Percentiles rank a stretch among this genome's conserved stretches.
Evolutionary conservation across 345 rosid genomes (phyloP).

Genomic region (Citrus hindsii): DNA sequence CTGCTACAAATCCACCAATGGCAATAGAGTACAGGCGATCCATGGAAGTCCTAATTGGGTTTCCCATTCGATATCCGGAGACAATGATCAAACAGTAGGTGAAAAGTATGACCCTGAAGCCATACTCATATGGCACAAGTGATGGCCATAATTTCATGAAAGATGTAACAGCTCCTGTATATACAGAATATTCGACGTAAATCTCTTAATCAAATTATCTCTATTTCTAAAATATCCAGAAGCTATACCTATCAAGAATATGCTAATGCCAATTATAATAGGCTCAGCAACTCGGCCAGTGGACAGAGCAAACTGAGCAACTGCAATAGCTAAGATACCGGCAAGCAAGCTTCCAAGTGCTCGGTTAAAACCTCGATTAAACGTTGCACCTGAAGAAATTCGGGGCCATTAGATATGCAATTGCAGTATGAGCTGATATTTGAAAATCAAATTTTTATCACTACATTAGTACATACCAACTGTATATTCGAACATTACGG

Average conservation of each 20-base stretch:
- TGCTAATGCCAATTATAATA: slow-evolving; percentile 52
- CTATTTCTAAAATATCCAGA: not conserved
- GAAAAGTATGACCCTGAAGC: slow-evolving; percentile 58
- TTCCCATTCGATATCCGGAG: slow-evolving; percentile 62
- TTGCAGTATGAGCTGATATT: too few species aligned
- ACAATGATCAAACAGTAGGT: slow-evolving; percentile 65
- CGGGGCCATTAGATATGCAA: not conserved
- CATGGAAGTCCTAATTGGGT: slow-evolving; percentile 55
- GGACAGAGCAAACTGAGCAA: slow-evolving; percentile 40
- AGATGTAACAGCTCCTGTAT: slow-evolving; percentile 53
- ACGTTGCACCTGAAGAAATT: slow-evolving; percentile 49
- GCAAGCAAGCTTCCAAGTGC: slow-evolving; percentile 65
- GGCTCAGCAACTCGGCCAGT: slow-evolving; percentile 50
- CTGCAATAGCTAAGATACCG: slow-evolving; percentile 46
- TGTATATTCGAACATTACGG: slow-evolving; percentile 65
- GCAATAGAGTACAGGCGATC: slow-evolving; percentile 62
- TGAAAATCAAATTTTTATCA: too few species aligned
- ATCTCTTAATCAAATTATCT: not conserved
- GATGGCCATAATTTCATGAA: slow-evolving; percentile 69
- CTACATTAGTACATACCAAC: slow-evolving; percentile 39
- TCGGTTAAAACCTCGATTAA: slow-evolving; percentile 70
- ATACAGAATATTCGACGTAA: not conserved
- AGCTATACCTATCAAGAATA: slow-evolving; percentile 52
- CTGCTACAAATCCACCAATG: slow-evolving; percentile 62
- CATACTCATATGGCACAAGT: slow-evolving; percentile 59